These are phyloP conservation scores for Trametes cubensis DNA, from an alignment of 768 basidiomycete species.

Conservation along the genomic window DNA sequence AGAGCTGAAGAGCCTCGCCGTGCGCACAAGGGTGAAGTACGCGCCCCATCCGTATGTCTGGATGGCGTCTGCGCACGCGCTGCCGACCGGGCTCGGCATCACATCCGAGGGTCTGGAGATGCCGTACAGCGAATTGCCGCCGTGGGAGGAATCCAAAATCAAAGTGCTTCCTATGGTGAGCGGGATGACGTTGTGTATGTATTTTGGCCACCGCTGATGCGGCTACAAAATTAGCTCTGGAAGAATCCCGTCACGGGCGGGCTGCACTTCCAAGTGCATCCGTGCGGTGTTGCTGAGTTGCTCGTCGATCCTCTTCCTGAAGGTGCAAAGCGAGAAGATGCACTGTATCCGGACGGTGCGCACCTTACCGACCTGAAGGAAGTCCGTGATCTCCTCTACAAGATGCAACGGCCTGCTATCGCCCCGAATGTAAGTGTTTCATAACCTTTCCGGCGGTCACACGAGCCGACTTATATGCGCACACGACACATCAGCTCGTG, in stretches of 20 bases:
- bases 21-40: slow-evolving; percentile 74
- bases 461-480: slow-evolving; percentile 11
- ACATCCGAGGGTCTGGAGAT: slow-evolving; percentile 78
- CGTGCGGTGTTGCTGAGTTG: slow-evolving; percentile 70
- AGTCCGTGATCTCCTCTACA: slow-evolving; percentile 76
- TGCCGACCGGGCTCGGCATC: slow-evolving; percentile 82
- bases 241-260: slow-evolving; percentile 78
- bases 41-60: slow-evolving; percentile 89
- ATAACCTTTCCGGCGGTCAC: not conserved
- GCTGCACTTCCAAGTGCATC: slow-evolving; percentile 91
- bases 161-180: slow-evolving; percentile 71
- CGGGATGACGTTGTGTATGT: not conserved
- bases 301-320: slow-evolving; percentile 73
- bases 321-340: slow-evolving; percentile 56
- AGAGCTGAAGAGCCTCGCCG: slow-evolving; percentile 77
- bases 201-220: not conserved
- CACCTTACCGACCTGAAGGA: slow-evolving; percentile 71
- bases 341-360: slow-evolving; percentile 83
- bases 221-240: slow-evolving; percentile 1
- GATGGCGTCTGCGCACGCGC: slow-evolving; percentile 79
- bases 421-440: slow-evolving; percentile 61
- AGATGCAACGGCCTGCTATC: slow-evolving; percentile 89
- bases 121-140: slow-evolving; percentile 64
- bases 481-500: slow-evolving; percentile 52
- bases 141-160: slow-evolving; percentile 78